phyloP scores from a whole-genome alignment of 306 rosid genomes.

The Carpinus viminea region DNA sequence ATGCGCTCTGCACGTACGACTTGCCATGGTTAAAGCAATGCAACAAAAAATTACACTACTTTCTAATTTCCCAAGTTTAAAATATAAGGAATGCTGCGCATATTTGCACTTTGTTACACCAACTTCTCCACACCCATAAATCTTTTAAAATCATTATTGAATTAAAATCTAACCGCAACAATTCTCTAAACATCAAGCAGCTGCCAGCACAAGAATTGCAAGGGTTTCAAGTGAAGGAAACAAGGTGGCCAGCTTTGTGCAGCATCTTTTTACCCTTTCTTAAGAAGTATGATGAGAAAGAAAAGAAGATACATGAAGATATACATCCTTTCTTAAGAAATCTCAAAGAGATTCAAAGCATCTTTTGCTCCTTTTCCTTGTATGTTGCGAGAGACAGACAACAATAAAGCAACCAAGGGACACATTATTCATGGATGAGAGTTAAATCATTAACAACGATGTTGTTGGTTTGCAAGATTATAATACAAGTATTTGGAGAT shows the following conservation, averaged over 20 bases:
- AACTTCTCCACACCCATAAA: too few relatives aligned
- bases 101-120: too few relatives aligned
- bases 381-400: not conserved
- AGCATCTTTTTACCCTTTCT: too few relatives aligned
- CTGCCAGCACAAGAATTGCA: not conserved
- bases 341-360: not conserved
- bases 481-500: not conserved
- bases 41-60: too few relatives aligned
- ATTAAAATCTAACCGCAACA: not conserved
- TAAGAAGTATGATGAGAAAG: not conserved
- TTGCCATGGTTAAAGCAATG: too few relatives aligned
- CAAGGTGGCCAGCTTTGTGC: too few relatives aligned
- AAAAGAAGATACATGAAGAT: not conserved
- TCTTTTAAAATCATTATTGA: too few relatives aligned
- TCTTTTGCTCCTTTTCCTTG: not conserved
- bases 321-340: not conserved
- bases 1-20: not conserved
- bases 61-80: not conserved
- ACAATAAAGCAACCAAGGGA: not conserved
- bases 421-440: not conserved
- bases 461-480: not conserved
- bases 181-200: not conserved
- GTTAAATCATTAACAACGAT: not conserved
- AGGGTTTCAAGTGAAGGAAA: not conserved
- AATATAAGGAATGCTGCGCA: too few relatives aligned